A percentile compares a stretch with the other conserved stretches of the same genome.
phyloP scores from a whole-genome alignment of 2,329 filamentous ascomycete species.

The Penicillium sp. region DNA sequence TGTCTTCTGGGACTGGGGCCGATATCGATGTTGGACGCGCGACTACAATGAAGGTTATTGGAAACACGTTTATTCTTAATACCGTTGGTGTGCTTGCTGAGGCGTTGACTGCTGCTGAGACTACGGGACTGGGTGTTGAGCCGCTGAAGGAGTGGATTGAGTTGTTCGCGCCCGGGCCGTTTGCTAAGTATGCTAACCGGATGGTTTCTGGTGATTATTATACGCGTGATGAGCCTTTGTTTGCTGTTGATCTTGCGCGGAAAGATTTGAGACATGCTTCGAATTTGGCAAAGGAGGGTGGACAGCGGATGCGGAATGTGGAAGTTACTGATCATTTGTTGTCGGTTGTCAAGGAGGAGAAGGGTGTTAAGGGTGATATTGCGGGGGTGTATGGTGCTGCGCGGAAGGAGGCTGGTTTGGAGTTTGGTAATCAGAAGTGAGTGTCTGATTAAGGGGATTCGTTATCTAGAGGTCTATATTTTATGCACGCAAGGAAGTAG shows the following conservation, averaged over 20 bases:
- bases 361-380: conserved; percentile 73
- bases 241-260: conserved; percentile 76
- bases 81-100: conserved; percentile 80
- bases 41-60: conserved; percentile 74
- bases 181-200: conserved; percentile 71
- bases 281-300: conserved; percentile 63
- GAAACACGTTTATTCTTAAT: conserved; percentile 83
- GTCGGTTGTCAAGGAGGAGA: conserved; percentile 66
- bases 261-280: conserved; percentile 80
- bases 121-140: conserved; percentile 70
- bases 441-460: no score
- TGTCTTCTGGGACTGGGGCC: conserved; percentile 41
- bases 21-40: conserved; percentile 72
- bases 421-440: conserved; percentile 62
- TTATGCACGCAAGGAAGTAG: neutral
- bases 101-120: conserved; percentile 76
- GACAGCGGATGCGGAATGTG: conserved; percentile 63
- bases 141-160: conserved; percentile 72
- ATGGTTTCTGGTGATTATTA: conserved; percentile 78
- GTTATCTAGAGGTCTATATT: neutral
- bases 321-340: conserved; percentile 71
- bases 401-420: conserved; percentile 70
- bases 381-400: conserved; percentile 80
- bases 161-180: conserved; percentile 72
- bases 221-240: conserved; percentile 73